phyloP scores from a whole-genome alignment of 176 grass and related monocot genomes.

The Urochloa ruziziensis region DNA sequence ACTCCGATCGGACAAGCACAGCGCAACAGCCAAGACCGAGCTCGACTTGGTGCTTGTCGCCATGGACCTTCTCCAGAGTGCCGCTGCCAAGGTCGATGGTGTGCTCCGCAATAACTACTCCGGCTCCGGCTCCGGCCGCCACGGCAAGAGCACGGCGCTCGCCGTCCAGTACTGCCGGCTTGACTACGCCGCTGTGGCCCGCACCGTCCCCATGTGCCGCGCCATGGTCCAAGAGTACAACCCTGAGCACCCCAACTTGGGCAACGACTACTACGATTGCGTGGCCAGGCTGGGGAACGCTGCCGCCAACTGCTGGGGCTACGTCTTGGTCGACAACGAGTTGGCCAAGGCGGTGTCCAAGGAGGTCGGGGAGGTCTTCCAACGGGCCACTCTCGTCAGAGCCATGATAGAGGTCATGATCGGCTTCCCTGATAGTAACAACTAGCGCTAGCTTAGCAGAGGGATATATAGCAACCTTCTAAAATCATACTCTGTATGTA shows the following conservation, averaged over 20 bases:
- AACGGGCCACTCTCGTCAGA: background rate
- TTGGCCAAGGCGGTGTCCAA: background rate
- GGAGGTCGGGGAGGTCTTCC: background rate
- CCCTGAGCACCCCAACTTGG: too few species aligned
- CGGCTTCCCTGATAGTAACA: background rate
- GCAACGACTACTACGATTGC: background rate
- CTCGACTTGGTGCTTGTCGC: background rate
- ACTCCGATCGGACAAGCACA: background rate
- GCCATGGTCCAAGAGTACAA: background rate
- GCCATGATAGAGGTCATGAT: background rate
- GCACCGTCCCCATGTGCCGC: background rate
- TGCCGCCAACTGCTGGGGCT: background rate
- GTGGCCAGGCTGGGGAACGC: background rate
- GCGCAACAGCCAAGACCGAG: background rate
- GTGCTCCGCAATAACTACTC: background rate
- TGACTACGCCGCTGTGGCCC: background rate
- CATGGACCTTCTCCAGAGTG: background rate
- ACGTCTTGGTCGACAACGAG: background rate
- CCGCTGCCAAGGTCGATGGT: too few species aligned
- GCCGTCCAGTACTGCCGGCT: background rate
- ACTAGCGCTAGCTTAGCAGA: too few species aligned
- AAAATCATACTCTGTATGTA: too few species aligned
- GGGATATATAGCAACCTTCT: too few species aligned
- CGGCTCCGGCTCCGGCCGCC: too few species aligned
- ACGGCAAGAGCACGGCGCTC: background rate